Conservation (phyloP, 202 grass and related monocot species). For the Elaeis oleifera region DNA sequence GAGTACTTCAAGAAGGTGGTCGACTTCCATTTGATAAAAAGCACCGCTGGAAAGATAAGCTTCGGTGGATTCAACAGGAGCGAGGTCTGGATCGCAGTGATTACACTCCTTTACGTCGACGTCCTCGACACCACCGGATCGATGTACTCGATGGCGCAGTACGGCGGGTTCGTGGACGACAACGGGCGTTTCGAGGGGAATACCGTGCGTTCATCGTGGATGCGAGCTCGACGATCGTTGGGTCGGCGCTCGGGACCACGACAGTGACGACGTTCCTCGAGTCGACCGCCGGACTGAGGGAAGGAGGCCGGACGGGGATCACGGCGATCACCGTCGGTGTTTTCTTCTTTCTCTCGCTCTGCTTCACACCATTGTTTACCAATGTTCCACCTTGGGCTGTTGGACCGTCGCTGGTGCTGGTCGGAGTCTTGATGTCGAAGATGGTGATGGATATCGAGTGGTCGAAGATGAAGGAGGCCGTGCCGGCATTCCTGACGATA, state of each 20-base stretch:
- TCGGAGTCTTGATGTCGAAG: conserved; percentile 89
- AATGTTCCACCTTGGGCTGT: conserved; percentile 78
- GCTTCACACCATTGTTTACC: conserved; percentile 50
- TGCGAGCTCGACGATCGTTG: conserved; percentile 37
- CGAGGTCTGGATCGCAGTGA: conserved; percentile 32
- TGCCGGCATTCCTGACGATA: conserved; percentile 76
- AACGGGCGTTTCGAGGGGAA: conserved; percentile 52
- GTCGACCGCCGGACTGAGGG: conserved; percentile 58
- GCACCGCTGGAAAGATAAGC: conserved; percentile 40
- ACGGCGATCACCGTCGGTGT: conserved; percentile 48
- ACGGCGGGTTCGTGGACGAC: conserved; percentile 38
- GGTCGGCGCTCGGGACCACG: conserved; percentile 51
- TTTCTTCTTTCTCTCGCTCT: conserved; percentile 57
- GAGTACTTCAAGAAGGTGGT: conserved; percentile 67
- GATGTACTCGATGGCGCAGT: conserved; percentile 87
- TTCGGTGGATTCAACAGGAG: conserved; percentile 38
- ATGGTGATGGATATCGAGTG: conserved; percentile 66
- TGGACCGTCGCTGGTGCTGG: conserved; percentile 64
- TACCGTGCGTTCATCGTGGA: conserved; percentile 61
- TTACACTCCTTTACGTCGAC: conserved; percentile 69
- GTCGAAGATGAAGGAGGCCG: conserved; percentile 51
- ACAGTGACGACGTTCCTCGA: conserved; percentile 70
- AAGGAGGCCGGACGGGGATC: conserved; percentile 60
- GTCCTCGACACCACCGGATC: conserved; percentile 66
- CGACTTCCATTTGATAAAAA: conserved; percentile 51